phyloP scores from a whole-genome alignment of 2,329 filamentous ascomycete genomes.

The Conoideocrella luteorostrata region DNA sequence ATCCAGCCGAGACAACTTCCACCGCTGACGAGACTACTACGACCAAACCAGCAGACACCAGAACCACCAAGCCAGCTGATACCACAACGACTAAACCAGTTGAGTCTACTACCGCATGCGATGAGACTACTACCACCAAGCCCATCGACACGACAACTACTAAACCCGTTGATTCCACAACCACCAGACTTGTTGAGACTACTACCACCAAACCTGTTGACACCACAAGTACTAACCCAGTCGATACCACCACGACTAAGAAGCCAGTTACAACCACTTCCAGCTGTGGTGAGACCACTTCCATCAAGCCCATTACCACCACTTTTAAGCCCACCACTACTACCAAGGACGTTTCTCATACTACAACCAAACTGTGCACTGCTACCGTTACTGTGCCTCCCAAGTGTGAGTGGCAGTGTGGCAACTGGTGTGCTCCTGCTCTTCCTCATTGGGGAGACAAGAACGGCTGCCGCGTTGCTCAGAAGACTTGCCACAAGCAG shows the following conservation, averaged over 20 bases:
- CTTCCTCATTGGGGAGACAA: slow-evolving; percentile 42
- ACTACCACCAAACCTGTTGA: slow-evolving; percentile 14
- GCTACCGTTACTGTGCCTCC: slow-evolving; percentile 37
- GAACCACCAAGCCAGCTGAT: slow-evolving; percentile 21
- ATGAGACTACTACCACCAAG: slow-evolving; percentile 13
- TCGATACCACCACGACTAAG: background rate
- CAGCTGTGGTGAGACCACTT: too few species aligned
- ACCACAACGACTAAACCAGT: slow-evolving; percentile 17
- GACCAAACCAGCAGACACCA: slow-evolving; percentile 24
- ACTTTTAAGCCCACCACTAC: slow-evolving; percentile 15
- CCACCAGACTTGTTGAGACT: slow-evolving; percentile 10
- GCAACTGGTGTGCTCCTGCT: slow-evolving; percentile 46
- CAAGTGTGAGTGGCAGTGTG: slow-evolving; percentile 48
- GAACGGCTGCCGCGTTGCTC: slow-evolving; percentile 33
- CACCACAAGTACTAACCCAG: slow-evolving; percentile 4
- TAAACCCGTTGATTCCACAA: slow-evolving; percentile 3
- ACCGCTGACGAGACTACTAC: slow-evolving; percentile 6
- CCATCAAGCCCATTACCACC: slow-evolving; percentile 20
- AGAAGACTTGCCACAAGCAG: slow-evolving; percentile 40
- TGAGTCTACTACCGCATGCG: too few species aligned
- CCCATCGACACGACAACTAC: slow-evolving; percentile 2
- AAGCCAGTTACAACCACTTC: background rate
- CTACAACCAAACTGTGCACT: slow-evolving; percentile 38
- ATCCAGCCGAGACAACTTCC: background rate
- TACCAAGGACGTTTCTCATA: slow-evolving; percentile 18